Evolutionary conservation across 768 basidiomycete species (phyloP).

Genomic region (Lentinula lateritia): DNA sequence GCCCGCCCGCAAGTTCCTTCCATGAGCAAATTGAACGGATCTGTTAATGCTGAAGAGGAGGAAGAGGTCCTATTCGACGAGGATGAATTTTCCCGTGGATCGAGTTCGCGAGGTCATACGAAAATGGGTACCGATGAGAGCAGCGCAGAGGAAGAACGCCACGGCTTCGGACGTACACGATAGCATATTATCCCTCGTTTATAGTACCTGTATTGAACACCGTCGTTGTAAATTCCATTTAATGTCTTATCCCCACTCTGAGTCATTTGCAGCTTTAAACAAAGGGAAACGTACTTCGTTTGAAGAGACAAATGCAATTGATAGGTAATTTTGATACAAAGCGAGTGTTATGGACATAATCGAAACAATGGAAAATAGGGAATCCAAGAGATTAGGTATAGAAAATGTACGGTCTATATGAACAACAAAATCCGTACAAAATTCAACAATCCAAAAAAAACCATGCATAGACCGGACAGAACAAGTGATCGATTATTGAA

Average conservation of each 20-base stretch:
- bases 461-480: background rate
- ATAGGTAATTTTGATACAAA: background rate
- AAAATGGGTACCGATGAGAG: constrained; percentile 39
- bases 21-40: background rate
- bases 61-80: constrained; percentile 61
- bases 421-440: background rate
- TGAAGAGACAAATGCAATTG: background rate
- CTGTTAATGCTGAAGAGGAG: constrained; percentile 35
- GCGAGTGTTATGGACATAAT: background rate
- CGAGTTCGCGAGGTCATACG: constrained; percentile 35
- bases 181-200: background rate
- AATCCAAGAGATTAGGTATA: background rate
- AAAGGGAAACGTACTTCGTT: too few species aligned
- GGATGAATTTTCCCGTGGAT: constrained; percentile 38
- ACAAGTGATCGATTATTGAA: background rate
- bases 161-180: constrained; percentile 19
- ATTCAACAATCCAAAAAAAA: background rate
- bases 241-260: background rate
- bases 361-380: background rate
- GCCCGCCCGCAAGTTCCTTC: constrained; percentile 10
- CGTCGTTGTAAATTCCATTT: background rate
- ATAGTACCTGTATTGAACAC: background rate
- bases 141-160: constrained; percentile 34
- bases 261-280: background rate
- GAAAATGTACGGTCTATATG: background rate